These are phyloP conservation scores for Physaria fendleri DNA, from an alignment of 345 rosid genomes.

Conservation along the genomic window DNA sequence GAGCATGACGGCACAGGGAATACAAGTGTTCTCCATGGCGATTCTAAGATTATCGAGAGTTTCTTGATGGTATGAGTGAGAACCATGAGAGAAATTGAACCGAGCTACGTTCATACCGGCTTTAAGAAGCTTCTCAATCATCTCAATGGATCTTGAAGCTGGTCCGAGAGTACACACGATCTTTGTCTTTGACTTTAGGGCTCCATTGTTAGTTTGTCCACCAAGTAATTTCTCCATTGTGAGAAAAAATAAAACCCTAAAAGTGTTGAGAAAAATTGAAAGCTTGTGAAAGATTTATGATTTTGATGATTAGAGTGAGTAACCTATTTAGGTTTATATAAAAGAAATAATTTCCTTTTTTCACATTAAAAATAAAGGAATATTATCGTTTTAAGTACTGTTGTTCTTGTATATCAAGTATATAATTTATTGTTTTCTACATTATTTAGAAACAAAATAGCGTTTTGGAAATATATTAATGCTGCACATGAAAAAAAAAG, in stretches of 20 bases:
- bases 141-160: conserved; percentile 69
- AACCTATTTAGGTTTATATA: conserved; percentile 3
- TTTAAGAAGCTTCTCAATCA: conserved; percentile 53
- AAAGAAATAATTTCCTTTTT: background rate
- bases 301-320: conserved; percentile 7
- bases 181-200: conserved; percentile 59
- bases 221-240: conserved; percentile 26
- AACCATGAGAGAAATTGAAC: conserved; percentile 47
- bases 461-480: background rate
- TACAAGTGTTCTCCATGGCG: conserved; percentile 39
- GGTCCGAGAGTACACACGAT: conserved; percentile 98
- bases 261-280: background rate
- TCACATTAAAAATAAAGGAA: background rate
- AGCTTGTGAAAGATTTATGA: conserved; percentile 4
- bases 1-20: conserved; percentile 78
- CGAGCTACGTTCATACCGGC: conserved; percentile 68
- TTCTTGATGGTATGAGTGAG: conserved; percentile 34
- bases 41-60: conserved; percentile 54
- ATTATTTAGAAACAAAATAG: background rate
- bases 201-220: conserved; percentile 11
- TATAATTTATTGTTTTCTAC: background rate
- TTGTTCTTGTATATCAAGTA: conserved; percentile 16
- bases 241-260: background rate
- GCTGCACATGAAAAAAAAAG: background rate
- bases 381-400: background rate